phyloP scores from a whole-genome alignment of 176 grass and related monocot genomes.

The Cocos nucifera region DNA sequence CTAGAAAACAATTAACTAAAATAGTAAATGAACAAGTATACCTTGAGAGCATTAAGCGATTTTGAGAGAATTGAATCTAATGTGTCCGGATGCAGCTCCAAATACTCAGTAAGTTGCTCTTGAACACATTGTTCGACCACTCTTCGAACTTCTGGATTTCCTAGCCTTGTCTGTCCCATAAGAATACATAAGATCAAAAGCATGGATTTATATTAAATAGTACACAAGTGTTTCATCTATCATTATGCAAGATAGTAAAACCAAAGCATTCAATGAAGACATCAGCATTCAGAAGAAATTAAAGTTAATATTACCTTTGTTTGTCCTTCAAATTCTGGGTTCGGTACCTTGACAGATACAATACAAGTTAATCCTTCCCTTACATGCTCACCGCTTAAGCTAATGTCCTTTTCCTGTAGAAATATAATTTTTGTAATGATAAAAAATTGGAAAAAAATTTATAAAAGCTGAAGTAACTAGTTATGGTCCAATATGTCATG shows the following conservation, averaged over 20 bases:
- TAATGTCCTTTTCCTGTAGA: constrained; percentile 92
- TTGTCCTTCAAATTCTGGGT: constrained; percentile 97
- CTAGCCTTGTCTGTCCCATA: constrained; percentile 70
- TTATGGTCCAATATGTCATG: no score
- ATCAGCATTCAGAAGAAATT: neutral
- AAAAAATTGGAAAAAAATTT: no score
- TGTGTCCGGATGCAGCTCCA: constrained; percentile 83
- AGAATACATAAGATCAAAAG: constrained; percentile 18
- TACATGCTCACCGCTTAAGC: constrained; percentile 83
- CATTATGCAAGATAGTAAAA: neutral
- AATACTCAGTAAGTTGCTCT: constrained; percentile 81
- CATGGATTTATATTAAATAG: neutral
- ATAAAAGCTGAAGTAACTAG: no score
- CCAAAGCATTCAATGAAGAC: neutral
- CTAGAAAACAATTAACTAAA: no score
- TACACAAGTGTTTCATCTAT: constrained; percentile 9
- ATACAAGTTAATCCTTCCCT: constrained; percentile 96
- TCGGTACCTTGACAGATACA: constrained; percentile 83
- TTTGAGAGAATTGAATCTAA: constrained; percentile 79
- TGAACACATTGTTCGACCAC: constrained; percentile 90
- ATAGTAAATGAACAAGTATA: constrained; percentile 2
- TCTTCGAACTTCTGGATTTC: constrained; percentile 94
- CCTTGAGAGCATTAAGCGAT: constrained; percentile 95
- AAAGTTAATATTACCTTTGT: constrained; percentile 55
- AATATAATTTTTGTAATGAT: no score